phyloP scores from a whole-genome alignment of 108 stramenopile species.

The Pseudonitzschia pungens region DNA sequence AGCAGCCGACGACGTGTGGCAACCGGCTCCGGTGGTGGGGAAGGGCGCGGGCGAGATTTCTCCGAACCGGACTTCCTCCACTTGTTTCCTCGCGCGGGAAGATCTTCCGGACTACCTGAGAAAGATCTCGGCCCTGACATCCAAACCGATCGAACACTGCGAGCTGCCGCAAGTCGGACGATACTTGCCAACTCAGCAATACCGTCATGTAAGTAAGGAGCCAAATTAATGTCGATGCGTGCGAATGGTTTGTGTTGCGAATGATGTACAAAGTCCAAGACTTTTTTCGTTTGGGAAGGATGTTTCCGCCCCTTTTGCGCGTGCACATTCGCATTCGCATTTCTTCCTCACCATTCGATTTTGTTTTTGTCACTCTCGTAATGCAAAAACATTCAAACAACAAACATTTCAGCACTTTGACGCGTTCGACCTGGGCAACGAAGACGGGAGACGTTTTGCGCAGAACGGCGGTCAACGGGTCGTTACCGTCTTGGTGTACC shows the following conservation, averaged over 20 bases:
- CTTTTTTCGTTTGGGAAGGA: neutral
- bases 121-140: conserved; percentile 77
- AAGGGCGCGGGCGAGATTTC: conserved; percentile 77
- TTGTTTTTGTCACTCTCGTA: neutral
- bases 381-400: neutral
- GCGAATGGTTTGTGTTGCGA: neutral
- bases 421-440: conserved; percentile 85
- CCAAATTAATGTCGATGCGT: neutral
- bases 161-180: conserved; percentile 92
- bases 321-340: neutral
- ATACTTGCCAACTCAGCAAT: conserved; percentile 83
- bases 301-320: neutral
- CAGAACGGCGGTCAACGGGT: conserved; percentile 92
- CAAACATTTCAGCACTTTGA: conserved; percentile 60
- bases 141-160: conserved; percentile 80
- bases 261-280: neutral
- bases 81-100: conserved; percentile 84
- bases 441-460: conserved; percentile 81
- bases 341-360: neutral
- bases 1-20: conserved; percentile 64
- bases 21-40: conserved; percentile 85
- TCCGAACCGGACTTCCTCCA: conserved; percentile 73
- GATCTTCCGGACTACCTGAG: conserved; percentile 79
- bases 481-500: conserved; percentile 93
- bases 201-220: conserved; percentile 57